Conservation (phyloP, 306 rosid genomes). For the Myrica gale region DNA sequence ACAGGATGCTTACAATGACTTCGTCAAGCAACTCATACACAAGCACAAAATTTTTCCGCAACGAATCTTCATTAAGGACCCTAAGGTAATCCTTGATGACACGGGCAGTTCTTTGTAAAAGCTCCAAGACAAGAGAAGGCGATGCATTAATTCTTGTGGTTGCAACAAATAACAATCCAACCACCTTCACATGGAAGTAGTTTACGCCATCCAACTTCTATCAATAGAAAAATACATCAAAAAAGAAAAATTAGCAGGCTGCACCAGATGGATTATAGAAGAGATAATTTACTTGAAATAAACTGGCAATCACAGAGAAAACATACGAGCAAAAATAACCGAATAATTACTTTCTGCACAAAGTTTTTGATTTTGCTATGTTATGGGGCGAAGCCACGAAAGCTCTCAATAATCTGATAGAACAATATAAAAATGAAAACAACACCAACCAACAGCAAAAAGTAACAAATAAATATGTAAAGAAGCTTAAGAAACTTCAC, state of each 20-base stretch:
- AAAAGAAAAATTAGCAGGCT: conserved; percentile 23
- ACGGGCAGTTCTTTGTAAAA: conserved; percentile 77
- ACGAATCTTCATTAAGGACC: conserved; percentile 75
- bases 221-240: conserved; percentile 1
- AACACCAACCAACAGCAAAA: not conserved
- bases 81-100: conserved; percentile 88
- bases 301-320: conserved; percentile 3
- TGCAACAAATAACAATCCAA: conserved; percentile 78
- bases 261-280: not conserved
- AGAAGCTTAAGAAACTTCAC: not conserved
- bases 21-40: conserved; percentile 89
- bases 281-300: not conserved
- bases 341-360: not conserved
- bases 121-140: conserved; percentile 80
- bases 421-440: not conserved
- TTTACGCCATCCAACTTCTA: conserved; percentile 85
- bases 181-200: conserved; percentile 88
- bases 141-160: conserved; percentile 69
- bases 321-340: not conserved
- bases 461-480: not conserved
- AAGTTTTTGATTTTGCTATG: not conserved
- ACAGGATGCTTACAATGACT: conserved; percentile 66
- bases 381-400: too few relatives aligned
- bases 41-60: conserved; percentile 74
- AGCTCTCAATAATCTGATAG: not conserved